phyloP scores from a whole-genome alignment of 352 stramenopile species.

The Pythium dissotocum region DNA sequence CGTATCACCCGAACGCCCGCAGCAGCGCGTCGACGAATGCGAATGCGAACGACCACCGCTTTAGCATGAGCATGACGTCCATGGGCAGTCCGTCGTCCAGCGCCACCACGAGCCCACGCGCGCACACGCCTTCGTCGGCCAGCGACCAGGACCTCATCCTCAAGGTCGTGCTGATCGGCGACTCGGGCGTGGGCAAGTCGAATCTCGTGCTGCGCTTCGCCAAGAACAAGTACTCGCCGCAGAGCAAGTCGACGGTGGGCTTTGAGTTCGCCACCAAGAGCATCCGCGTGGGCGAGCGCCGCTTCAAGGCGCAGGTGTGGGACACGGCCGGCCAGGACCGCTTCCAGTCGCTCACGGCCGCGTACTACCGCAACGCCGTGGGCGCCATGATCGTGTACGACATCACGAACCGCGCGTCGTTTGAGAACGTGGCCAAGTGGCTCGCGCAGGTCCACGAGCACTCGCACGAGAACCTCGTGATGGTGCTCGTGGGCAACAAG shows the following conservation, averaged over 20 bases:
- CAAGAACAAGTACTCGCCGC: constrained; percentile 86
- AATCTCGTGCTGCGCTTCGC: constrained; percentile 88
- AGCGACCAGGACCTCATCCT: constrained; percentile 63
- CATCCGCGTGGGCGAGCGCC: constrained; percentile 77
- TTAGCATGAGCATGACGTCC: constrained; percentile 32
- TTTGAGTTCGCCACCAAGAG: constrained; percentile 90
- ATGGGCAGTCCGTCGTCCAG: constrained; percentile 34
- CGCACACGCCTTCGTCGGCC: constrained; percentile 33
- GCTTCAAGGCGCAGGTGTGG: constrained; percentile 90
- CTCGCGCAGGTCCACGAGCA: constrained; percentile 82
- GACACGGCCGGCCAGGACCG: constrained; percentile 89
- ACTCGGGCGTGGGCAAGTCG: constrained; percentile 88
- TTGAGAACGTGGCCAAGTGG: constrained; percentile 80
- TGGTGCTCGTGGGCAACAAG: constrained; percentile 88
- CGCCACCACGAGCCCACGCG: constrained; percentile 52
- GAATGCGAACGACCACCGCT: constrained; percentile 35
- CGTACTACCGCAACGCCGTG: constrained; percentile 91
- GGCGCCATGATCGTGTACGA: constrained; percentile 93
- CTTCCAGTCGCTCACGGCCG: constrained; percentile 91
- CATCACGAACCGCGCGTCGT: constrained; percentile 86
- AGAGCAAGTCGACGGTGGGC: constrained; percentile 79
- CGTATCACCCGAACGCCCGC: neutral
- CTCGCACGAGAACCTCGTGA: constrained; percentile 78
- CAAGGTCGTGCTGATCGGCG: constrained; percentile 88
- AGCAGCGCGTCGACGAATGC: neutral